phyloP scores from a whole-genome alignment of 805 yeast species.

The Priceomyces haplophilus region DNA sequence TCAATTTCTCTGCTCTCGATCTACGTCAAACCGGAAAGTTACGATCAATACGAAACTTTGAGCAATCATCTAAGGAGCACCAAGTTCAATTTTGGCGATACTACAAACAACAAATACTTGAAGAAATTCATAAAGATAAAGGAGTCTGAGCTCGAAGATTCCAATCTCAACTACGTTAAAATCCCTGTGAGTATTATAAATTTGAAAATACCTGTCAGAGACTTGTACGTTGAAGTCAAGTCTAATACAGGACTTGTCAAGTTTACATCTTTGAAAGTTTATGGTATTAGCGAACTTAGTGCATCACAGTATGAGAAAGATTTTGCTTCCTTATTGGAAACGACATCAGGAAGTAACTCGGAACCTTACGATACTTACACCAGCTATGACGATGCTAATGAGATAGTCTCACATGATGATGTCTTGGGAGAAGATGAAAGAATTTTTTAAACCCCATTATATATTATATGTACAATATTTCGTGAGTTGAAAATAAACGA shows the following conservation, averaged over 20 bases:
- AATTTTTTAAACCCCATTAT: neutral
- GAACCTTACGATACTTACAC: neutral
- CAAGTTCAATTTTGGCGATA: slow-evolving; percentile 9
- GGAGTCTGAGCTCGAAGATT: slow-evolving; percentile 15
- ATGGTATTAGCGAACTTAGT: slow-evolving; percentile 29
- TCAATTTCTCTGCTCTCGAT: slow-evolving; percentile 16
- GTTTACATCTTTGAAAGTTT: slow-evolving; percentile 23
- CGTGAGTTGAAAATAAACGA: neutral
- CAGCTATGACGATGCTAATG: neutral
- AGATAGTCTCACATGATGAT: neutral
- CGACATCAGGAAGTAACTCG: slow-evolving; percentile 1
- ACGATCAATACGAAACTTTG: slow-evolving; percentile 15
- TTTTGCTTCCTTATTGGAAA: slow-evolving; percentile 16
- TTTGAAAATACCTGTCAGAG: slow-evolving; percentile 28
- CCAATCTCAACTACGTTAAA: slow-evolving; percentile 24
- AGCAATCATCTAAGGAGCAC: slow-evolving; percentile 16
- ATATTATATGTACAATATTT: neutral
- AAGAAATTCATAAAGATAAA: slow-evolving; percentile 30
- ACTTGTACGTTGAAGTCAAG: slow-evolving; percentile 29
- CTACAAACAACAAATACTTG: slow-evolving; percentile 22
- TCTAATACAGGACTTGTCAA: slow-evolving; percentile 10
- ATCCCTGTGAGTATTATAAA: slow-evolving; percentile 35
- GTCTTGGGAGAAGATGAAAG: slow-evolving; percentile 8
- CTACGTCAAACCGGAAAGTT: slow-evolving; percentile 28
- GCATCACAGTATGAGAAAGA: slow-evolving; percentile 22